Base-by-base conservation (phyloP, 1,284 basidiomycete genomes). In the Phylloporus sp. region DNA sequence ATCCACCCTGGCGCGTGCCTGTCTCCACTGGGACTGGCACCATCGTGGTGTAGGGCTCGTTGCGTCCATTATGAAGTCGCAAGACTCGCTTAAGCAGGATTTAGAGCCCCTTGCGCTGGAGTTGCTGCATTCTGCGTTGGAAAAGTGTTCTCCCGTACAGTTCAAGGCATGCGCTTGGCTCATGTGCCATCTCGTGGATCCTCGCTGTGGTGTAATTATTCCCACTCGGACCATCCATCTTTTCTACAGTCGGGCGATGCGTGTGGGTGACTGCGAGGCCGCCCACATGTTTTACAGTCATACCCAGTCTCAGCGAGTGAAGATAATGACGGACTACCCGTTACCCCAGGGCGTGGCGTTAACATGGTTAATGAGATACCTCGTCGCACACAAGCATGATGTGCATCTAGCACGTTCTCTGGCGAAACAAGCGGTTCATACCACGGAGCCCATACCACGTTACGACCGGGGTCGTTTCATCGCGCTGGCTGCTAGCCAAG, bases 21-120 rank as follows among this genome's bases (percentile, higher is more conserved):
- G 85, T 67, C 70, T 87, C 37, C 80, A 85, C 70, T 88, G 86
- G 84, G 79, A 83, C 47, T 88, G 85, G 85, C 75, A 80, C 60
- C 66, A 73, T 41, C 77, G 83, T 49, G 85, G 85, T 1, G 75
- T 79, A 12, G 71, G 70, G 19, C 75, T 87, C 47, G 74, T 87
- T 62, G 73, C 70, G 0, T 73, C 78, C 8, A 72, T 83, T 32
- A 73, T 85, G 60, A 64, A 75, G 61, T 74, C 77, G 19, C 71
- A 78, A 65, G 71, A 76, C 67, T 70, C 75, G n/a, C 73, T 82
- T 60, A 72, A 75, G 63, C 72, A 69, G 39, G 72, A 72, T 41
- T 41, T 80, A 63, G 67, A 70, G 37, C 68, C 68, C 17, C 73
- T 77, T 17, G 70, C 73, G 19, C 68, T 73, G 71, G 84, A 84